Base-by-base conservation (phyloP, 2,329 filamentous ascomycete species). In the Hymenoscyphus albidus region DNA sequence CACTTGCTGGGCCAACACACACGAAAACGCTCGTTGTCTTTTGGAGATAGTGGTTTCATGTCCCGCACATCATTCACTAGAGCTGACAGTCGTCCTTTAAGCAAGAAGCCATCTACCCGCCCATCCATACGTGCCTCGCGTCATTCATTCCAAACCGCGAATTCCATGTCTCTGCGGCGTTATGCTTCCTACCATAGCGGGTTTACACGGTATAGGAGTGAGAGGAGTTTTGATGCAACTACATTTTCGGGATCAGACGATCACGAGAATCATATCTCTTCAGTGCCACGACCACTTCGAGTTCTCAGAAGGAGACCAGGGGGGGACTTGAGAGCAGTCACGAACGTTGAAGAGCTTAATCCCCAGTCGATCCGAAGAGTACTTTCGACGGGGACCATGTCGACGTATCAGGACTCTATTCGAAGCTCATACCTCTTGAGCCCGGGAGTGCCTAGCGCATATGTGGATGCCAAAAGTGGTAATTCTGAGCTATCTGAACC, bases 221-320 rank as follows among this genome's bases (percentile, higher is more conserved):
- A 83, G 7, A 81, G 79, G 60, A 90, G 87, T 71, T 85, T 89
- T 62, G 85, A 88, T 72, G 86, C 85, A 4, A 86, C 81, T 0
- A 83, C 82, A 0, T 80, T 80, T 55, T 86, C 85, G 0, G 83
- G 78, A 44, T 84, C 84, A 0, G 82, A 78, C 48, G 88, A 85
- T 1, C 77, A 82, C 27, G 78, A 78, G 3, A 80, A 81, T 0
- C 76, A 77, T 58, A 80, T 80, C 6, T 78, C 78, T 66, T 61
- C 80, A 1, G 75, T 81, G 58, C 81, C 83, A 1, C 78, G 78
- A 22, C 85, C 86, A n/a, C 77, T 85, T 6, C 84, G 88, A 56
- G 81, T 88, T 54, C 81, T 95, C 67, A 83, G 91, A 66, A 82
- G 91, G 73, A 83, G 88, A 14, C 91, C 90, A 6, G 91, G 91